Percentiles rank a stretch among this genome's conserved stretches.
These are phyloP conservation scores for Diaporthe capsici DNA, from an alignment of 2,329 filamentous ascomycete genomes.

Conservation along the genomic window DNA sequence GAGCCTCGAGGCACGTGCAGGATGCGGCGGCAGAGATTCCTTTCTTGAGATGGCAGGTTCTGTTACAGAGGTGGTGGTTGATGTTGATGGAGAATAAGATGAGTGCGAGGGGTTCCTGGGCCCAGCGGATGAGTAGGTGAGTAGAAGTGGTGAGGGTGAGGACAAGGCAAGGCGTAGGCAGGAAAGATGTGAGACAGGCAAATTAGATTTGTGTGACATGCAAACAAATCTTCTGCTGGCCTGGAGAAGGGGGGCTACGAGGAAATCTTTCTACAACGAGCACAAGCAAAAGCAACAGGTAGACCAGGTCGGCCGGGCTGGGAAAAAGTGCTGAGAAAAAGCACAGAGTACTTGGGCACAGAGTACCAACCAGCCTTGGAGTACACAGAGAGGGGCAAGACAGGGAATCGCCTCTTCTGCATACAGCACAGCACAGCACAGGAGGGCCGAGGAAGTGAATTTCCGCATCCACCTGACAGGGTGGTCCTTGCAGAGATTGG, in stretches of 20 bases:
- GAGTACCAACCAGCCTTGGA: background rate
- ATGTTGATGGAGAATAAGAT: background rate
- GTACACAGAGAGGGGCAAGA: background rate
- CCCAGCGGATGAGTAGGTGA: background rate
- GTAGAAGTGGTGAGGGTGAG: background rate
- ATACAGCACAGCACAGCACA: background rate
- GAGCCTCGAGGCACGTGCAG: conserved; percentile 20
- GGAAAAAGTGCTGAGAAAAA: background rate
- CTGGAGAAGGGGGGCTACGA: background rate
- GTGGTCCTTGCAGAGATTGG: conserved; percentile 30
- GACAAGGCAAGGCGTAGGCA: background rate
- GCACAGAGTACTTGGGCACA: background rate
- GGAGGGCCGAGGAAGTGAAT: conserved; percentile 18
- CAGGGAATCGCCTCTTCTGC: background rate
- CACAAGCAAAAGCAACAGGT: background rate
- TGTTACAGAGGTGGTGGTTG: background rate
- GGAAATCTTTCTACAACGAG: background rate
- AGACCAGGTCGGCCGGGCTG: background rate
- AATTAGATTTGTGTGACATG: conserved; percentile 33
- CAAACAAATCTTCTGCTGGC: conserved; percentile 31
- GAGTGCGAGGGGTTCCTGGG: background rate
- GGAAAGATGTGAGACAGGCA: conserved; percentile 30
- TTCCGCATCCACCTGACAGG: conserved; percentile 3
- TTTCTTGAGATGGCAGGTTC: background rate
- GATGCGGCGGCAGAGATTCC: background rate